These are phyloP conservation scores for Ophiocordyceps camponoti-saundersi DNA, from an alignment of 2,329 filamentous ascomycete genomes.

Conservation along the genomic window DNA sequence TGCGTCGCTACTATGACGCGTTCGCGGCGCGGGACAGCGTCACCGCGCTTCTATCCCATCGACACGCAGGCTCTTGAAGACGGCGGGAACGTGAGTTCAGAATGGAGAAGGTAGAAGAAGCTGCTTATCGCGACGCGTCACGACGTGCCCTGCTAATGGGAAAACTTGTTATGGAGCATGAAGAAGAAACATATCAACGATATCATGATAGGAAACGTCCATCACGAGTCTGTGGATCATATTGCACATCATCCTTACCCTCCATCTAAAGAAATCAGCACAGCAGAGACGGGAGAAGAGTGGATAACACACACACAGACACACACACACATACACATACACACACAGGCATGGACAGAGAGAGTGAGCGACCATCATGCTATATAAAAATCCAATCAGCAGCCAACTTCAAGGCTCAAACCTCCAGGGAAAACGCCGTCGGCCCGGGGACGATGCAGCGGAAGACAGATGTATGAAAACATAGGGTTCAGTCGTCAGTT, in stretches of 20 bases:
- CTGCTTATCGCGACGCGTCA: background rate
- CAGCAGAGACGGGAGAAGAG: background rate
- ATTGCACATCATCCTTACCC: background rate
- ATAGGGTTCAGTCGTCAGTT: constrained; percentile 5
- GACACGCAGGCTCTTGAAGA: background rate
- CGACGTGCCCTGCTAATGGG: background rate
- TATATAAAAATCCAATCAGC: background rate
- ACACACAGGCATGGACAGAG: too few species aligned
- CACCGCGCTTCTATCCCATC: constrained; percentile 7
- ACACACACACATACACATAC: too few species aligned
- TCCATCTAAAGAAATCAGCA: background rate
- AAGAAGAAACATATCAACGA: background rate
- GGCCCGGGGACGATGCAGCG: background rate
- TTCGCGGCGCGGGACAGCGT: constrained; percentile 8
- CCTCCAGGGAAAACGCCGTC: background rate
- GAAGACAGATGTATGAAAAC: background rate
- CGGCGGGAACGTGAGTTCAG: background rate
- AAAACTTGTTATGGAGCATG: background rate
- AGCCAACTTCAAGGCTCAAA: background rate
- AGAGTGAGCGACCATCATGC: background rate
- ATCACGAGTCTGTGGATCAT: background rate
- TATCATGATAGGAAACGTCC: background rate
- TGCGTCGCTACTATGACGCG: constrained; percentile 21
- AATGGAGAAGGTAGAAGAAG: too few species aligned
- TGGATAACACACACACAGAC: too few species aligned